phyloP scores from a whole-genome alignment of 1,284 basidiomycete genomes.

The Cystobasidiaceae sp. region DNA sequence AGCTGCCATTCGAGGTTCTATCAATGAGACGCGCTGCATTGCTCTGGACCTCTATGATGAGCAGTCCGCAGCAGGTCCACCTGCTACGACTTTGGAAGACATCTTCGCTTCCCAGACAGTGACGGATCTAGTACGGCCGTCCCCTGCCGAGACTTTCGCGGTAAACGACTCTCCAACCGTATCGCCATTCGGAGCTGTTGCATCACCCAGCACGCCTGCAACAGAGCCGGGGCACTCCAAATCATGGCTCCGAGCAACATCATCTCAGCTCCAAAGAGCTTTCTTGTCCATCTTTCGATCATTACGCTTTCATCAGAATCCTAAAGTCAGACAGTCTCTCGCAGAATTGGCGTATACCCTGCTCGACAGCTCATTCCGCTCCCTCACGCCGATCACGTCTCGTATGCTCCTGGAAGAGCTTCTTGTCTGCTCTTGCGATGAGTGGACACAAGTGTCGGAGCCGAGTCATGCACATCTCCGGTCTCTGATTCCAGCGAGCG shows the following conservation, averaged over 20 bases:
- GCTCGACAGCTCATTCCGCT: slow-evolving; percentile 55
- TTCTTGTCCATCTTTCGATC: slow-evolving; percentile 45
- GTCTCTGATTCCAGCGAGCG: background rate
- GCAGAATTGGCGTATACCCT: slow-evolving; percentile 56
- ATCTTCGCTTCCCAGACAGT: background rate
- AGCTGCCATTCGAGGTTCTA: slow-evolving; percentile 49
- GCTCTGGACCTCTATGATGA: slow-evolving; percentile 54
- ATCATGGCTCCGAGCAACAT: slow-evolving; percentile 32
- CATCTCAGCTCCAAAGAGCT: slow-evolving; percentile 47
- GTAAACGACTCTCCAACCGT: too few relatives aligned
- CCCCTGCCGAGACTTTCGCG: too few relatives aligned
- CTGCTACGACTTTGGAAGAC: background rate
- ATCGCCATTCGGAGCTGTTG: too few relatives aligned
- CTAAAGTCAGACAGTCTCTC: slow-evolving; percentile 58
- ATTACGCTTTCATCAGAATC: slow-evolving; percentile 56
- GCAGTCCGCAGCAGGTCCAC: background rate
- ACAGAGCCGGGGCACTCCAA: background rate
- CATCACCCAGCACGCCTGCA: background rate
- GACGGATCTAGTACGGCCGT: background rate
- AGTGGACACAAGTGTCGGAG: slow-evolving; percentile 55
- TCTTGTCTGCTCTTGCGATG: slow-evolving; percentile 59
- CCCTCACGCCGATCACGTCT: slow-evolving; percentile 58
- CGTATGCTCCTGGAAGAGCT: slow-evolving; percentile 64
- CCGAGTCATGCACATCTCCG: slow-evolving; percentile 55
- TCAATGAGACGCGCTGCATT: slow-evolving; percentile 62